phyloP scores from a whole-genome alignment of 2,329 filamentous ascomycete genomes.

The Penicillium sp. region DNA sequence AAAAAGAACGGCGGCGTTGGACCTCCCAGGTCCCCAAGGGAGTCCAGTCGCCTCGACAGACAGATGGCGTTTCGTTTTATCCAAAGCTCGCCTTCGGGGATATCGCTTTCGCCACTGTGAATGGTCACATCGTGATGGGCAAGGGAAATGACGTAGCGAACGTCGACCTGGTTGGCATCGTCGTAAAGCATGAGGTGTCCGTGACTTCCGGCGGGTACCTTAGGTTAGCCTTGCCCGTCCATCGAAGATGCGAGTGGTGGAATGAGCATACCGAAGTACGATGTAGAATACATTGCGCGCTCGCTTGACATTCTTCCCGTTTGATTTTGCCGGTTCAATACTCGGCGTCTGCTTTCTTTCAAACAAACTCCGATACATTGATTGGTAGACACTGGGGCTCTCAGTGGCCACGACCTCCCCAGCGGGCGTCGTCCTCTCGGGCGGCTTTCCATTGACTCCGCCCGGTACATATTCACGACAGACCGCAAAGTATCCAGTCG shows the following conservation, averaged over 20 bases:
- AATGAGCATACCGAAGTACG: slow-evolving; percentile 63
- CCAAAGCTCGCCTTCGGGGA: slow-evolving; percentile 88
- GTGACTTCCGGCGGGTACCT: slow-evolving; percentile 52
- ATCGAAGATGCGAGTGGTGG: not conserved
- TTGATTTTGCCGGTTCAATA: slow-evolving; percentile 48
- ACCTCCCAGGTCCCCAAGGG: slow-evolving; percentile 49
- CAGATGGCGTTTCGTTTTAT: slow-evolving; percentile 91
- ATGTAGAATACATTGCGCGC: slow-evolving; percentile 91
- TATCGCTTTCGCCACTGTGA: slow-evolving; percentile 70
- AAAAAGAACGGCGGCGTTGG: slow-evolving; percentile 80
- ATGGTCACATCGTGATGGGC: slow-evolving; percentile 77
- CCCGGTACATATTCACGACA: slow-evolving; percentile 88
- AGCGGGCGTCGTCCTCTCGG: slow-evolving; percentile 74
- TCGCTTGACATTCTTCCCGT: slow-evolving; percentile 47
- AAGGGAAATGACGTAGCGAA: slow-evolving; percentile 90
- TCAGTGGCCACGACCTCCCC: slow-evolving; percentile 71
- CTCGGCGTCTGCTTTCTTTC: slow-evolving; percentile 63
- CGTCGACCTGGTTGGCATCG: slow-evolving; percentile 88
- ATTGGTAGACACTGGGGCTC: slow-evolving; percentile 93
- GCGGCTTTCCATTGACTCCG: slow-evolving; percentile 86
- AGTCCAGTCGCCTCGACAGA: slow-evolving; percentile 59
- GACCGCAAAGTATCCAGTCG: slow-evolving; percentile 90
- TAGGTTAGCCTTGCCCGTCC: slow-evolving; percentile 14
- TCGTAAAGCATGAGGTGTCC: slow-evolving; percentile 97
- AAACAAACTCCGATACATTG: slow-evolving; percentile 95